Conservation (phyloP, 148 eudicot genomes). For the Chenopodium formosanum region DNA sequence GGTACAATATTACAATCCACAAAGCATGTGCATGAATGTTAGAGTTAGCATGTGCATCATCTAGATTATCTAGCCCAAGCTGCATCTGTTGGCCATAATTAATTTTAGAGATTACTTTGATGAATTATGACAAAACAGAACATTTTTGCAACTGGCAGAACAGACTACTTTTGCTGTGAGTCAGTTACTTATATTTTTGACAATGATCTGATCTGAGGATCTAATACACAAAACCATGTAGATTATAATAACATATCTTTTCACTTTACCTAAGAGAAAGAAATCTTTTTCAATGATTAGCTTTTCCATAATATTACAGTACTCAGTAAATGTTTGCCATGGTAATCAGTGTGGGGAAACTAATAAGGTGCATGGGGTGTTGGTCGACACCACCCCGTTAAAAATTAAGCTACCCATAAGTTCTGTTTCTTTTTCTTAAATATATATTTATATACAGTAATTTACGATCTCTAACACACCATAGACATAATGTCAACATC, state of each 20-base stretch:
- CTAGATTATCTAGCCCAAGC: neutral
- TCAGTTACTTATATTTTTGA: neutral
- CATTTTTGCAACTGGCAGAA: neutral
- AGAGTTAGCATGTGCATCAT: slow-evolving; percentile 17
- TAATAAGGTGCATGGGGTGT: no score
- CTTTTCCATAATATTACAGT: no score
- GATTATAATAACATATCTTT: neutral
- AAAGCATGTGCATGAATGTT: slow-evolving; percentile 8
- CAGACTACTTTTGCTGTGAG: neutral
- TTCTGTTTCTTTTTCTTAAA: no score
- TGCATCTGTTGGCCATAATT: neutral
- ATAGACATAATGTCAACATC: no score
- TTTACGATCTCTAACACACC: no score
- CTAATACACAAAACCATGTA: neutral
- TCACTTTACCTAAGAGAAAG: no score
- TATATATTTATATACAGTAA: no score
- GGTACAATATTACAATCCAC: neutral
- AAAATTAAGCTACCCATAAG: no score
- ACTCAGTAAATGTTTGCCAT: no score
- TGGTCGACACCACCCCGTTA: no score
- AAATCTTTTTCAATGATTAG: no score
- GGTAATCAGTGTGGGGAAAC: no score
- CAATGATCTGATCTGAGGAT: neutral
- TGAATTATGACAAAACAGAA: neutral
- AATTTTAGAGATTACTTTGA: neutral